Base-by-base conservation (phyloP, 257 asterid species). In the Solanum neorickii region DNA sequence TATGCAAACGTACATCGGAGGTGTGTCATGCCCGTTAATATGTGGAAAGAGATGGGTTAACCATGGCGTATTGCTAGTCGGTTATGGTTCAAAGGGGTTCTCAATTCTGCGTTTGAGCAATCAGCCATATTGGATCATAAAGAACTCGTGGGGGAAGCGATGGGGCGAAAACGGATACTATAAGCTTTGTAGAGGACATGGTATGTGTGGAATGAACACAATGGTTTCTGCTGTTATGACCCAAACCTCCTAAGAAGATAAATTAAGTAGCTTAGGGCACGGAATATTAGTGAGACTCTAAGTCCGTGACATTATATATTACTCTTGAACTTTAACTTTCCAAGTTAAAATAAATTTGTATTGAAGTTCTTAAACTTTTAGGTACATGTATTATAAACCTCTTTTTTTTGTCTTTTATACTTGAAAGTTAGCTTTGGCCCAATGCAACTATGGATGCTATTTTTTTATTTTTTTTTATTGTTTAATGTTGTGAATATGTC, bases 151-250 rank as follows among this genome's bases (percentile, higher is more conserved):
- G 99, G 98, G 98, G 10, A 88, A 90, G 87, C 88, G 88, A 1
- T 96, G 99, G 99, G 98, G 99, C 1, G 99, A 96, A 82, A 84
- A 90, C 0, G 98, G 98, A 16, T 95, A 95, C 90, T 96, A 94
- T 66, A 88, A 87, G 42, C 75, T 95, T 5, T 96, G 99, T 90
- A 74, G 90, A 75, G 98, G 98, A 59, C 92, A 95, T 39, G 95
- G 95, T 29, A 93, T 95, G 98, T 96, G 99, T 37, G 98, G 99
- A 68, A 91, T 95, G 88, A 93, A 93, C 91, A 89, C 94, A 0
- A 96, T 95, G 99, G 98, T 94, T 86, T 96, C 98, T 33, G 94
- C 97, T 74, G 98, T 93, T 8, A 90, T 91, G 87, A 92, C 94
- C 8, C 91, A 86, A 68, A 66, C 92, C 75, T 89, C 92, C 82